Evolutionary conservation across 2,329 filamentous ascomycete genomes (phyloP).

Genomic region (Pezicula neosporulosa): DNA sequence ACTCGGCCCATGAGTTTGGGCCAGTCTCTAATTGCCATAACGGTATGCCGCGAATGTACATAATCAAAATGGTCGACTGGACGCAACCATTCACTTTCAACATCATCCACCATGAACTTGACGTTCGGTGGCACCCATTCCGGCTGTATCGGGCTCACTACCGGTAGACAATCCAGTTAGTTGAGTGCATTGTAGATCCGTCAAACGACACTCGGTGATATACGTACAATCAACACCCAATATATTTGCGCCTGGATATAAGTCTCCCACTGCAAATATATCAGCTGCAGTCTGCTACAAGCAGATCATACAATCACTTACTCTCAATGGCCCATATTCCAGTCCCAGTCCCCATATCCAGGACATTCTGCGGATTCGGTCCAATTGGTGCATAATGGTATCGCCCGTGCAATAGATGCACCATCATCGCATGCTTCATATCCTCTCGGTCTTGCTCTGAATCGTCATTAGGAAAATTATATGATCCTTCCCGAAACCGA

Average conservation of each 20-base stretch:
- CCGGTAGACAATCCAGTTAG: no score
- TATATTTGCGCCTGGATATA: constrained; percentile 41
- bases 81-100: constrained; percentile 50
- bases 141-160: constrained; percentile 54
- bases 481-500: constrained; percentile 48
- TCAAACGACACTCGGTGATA: no score
- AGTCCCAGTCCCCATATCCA: constrained; percentile 58
- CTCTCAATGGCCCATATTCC: constrained; percentile 58
- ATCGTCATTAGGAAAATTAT: constrained; percentile 59
- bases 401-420: constrained; percentile 16
- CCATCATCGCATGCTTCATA: constrained; percentile 24
- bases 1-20: constrained; percentile 42
- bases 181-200: no score
- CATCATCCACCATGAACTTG: constrained; percentile 63
- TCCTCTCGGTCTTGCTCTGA: constrained; percentile 33
- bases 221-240: constrained; percentile 44
- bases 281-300: constrained; percentile 8
- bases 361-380: constrained; percentile 42
- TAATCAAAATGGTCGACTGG: constrained; percentile 55
- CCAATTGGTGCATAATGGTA: constrained; percentile 51
- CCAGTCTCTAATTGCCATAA: constrained; percentile 55
- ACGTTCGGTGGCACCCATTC: constrained; percentile 58
- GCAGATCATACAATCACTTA: constrained; percentile 12
- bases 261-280: constrained; percentile 48
- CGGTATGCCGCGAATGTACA: constrained; percentile 55